Evolutionary conservation across 441 rosid genomes (phyloP).

Genomic region (Metrosideros polymorpha): DNA sequence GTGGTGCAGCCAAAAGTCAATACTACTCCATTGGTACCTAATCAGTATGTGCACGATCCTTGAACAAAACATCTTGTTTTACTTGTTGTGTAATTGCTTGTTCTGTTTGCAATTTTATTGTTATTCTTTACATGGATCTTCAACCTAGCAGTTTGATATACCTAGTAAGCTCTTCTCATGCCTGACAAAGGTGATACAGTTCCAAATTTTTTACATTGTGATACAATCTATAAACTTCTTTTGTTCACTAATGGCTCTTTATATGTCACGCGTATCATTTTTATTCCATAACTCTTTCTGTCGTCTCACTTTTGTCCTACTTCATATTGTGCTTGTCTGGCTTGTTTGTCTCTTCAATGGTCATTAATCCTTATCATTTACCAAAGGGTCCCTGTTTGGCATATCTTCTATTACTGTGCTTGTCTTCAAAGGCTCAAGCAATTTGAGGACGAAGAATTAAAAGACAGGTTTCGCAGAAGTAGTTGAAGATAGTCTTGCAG

Average conservation of each 20-base stretch:
- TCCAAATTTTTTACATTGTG: background rate
- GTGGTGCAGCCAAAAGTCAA: slow-evolving; percentile 67
- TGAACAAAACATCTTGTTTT: background rate
- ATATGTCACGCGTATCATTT: background rate
- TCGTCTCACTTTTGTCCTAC: background rate
- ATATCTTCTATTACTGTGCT: background rate
- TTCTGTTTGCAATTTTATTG: background rate
- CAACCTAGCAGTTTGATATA: background rate
- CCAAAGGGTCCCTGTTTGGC: background rate
- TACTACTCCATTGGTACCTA: slow-evolving; percentile 72
- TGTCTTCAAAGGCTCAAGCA: background rate
- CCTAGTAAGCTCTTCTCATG: background rate
- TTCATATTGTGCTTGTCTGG: background rate
- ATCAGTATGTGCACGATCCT: slow-evolving; percentile 45
- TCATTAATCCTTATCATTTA: background rate
- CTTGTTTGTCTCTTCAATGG: background rate
- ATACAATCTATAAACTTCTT: background rate
- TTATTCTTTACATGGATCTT: background rate
- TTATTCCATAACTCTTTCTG: background rate
- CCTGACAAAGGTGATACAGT: background rate
- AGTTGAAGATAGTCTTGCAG: background rate
- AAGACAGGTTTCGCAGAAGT: background rate
- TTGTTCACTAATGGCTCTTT: background rate
- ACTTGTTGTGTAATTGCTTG: background rate
- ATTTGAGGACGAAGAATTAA: background rate